Base-by-base conservation (phyloP, 2,329 filamentous ascomycete species). In the Sclerotinia spermophila region DNA sequence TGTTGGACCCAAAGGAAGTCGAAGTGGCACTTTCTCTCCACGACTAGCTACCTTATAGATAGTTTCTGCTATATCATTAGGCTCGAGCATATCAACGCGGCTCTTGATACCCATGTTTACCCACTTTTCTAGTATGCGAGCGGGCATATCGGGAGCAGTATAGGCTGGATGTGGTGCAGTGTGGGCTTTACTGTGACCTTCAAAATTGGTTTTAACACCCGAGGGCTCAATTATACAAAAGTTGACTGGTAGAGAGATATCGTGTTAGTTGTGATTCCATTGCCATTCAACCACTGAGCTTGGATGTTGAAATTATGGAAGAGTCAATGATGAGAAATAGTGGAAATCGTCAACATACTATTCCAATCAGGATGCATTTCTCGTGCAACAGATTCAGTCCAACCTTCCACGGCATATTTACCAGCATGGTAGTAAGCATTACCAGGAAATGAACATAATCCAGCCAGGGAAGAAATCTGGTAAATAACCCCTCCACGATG, bases 371-470 rank as follows among this genome's bases (percentile, higher is more conserved):
- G 79, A 61, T 75, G 59, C 7, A 83, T 72, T 40, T 84, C 82
- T 15, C 77, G 70, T 0, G 79, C 73, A 0, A 84, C 74, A 7
- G 76, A 79, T 3, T 81, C 79, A 0, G 81, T 79, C 67, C 81
- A 82, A 0, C 81, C 80, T 3, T 78, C 79, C 2, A 83, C 76
- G 0, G 82, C 82, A 78, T 81, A 83, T 71, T 83, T 83, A 35
- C 81, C 76, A 21, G 79, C 78, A 67, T 83, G 81, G 51, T 83
- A 83, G 0, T 79, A 80, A 0, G 78, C 73, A 30, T 81, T 76
- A 10, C 82, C 82, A 0, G 81, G 79, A 0, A 78, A 77, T 3
- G 78, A 79, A 4, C 81, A 55, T 44, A 82, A 69, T 5, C 81
- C 81, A 17, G 80, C 81, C 0, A 83, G 45, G 0, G 80, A 82